Evolutionary conservation across 495 filamentous ascomycete species (phyloP), one percentile per base, ranked within the genome.

Genomic region (Platismatia glauca): DNA sequence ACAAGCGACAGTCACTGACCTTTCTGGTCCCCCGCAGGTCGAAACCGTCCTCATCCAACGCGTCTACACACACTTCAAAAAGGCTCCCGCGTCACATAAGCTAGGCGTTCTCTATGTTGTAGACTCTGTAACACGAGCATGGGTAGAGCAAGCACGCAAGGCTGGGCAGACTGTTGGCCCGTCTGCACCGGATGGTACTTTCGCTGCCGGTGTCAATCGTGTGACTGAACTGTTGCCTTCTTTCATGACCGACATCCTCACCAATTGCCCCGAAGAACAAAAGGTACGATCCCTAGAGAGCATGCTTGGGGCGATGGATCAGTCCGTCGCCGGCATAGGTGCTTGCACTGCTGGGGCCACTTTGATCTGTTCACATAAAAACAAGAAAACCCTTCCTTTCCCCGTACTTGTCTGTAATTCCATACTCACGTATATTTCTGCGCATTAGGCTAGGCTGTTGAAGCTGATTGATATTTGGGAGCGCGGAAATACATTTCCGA

Each of bases 391-490:
- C 55, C 64, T 64, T 53, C 50, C 60, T 69, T 63, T 66, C 71
- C 64, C 60, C 56, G 66, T 70, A 72, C 70, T 64, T 58, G 65
- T 68, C 67, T 75, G 71, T 59, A 64, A 63, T 61, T 71, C 60
- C 68, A 71, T 72, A 76, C 79, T 84, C 73, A 83, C 78, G 73
- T 77, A 77, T 77, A 62, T 62, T 67, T 69, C 69, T 68, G 64
- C 69, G 66, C 73, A 77, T 78, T 89, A 96, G 91, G 92, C 94
- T 75, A 97, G 95, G 81, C 93, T 96, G 71, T 89, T 83, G 74
- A 96, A 97, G 73, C 84, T 97, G 70, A 79, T 97, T 77, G 91
- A 95, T 72, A 98, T 98, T 70, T 98, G 94, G 94, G 93, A 97
- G 71, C 91, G 92, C 65, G 91, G 90, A 61, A 84, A 85, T 70